Base-by-base conservation (phyloP, 495 filamentous ascomycete species). In the Melanomma pulvis-pyrius region DNA sequence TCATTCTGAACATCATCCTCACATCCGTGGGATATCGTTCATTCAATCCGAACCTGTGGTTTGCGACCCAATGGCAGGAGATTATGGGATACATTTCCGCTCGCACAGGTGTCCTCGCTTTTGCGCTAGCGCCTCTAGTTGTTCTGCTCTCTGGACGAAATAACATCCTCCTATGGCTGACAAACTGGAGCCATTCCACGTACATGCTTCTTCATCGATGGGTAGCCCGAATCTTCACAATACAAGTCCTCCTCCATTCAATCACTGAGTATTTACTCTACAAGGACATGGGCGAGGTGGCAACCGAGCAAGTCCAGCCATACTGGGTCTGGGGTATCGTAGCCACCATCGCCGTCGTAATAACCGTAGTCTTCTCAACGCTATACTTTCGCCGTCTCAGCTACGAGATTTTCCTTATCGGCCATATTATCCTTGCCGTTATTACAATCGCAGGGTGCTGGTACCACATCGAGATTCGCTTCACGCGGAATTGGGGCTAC, bases 161-260 rank as follows among this genome's bases (percentile, higher is more conserved):
- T 66, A 83, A 82, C 67, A 26, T 82, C 22, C 75, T 83, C 0
- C 71, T 82, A 5, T 79, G 73, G 72, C 25, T 81, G 2, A 82
- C 79, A 1, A 76, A 80, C 69, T 82, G 81, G 81, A 71, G 72
- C 17, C 77, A 82, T 59, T 74, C 75, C 7, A 82, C 81, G 0
- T 82, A 73, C 57, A 15, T 82, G 5, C 61, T 82, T 1, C 70
- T 82, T 0, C 80, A 83, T 59, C 81, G 80, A 25, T 83, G 80
- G 80, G 71, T 81, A 2, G 81, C 79, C 11, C 70, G 74, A 8
- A 52, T 82, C n/a, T 77, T 73, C 52, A 60, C 74, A 2, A 3
- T 82, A 2, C 75, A 82, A 34, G 77, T 71, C 19, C 19, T 78
- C 32, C 29, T 79, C 7, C 79, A 82, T 60, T 77, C 75, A 5